A percentile compares a stretch with the other conserved stretches of the same genome.
Conservation (phyloP, 108 stramenopile genomes). For the Schizochytrium sp. region DNA sequence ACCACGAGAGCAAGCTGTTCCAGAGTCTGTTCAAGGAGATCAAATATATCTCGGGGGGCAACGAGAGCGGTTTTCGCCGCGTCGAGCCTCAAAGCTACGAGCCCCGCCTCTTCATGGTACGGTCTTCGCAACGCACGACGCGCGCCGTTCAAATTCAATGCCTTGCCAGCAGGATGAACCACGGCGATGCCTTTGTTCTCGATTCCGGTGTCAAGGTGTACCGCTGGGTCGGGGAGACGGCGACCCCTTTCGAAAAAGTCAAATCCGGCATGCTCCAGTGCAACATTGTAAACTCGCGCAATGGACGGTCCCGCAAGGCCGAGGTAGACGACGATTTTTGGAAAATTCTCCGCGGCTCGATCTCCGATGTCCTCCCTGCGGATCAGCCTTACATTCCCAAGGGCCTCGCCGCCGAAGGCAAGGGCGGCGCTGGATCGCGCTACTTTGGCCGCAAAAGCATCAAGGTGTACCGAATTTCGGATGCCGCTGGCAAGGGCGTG, state of each 20-base stretch:
- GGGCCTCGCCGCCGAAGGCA: neutral
- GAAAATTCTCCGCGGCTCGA: slow-evolving; percentile 64
- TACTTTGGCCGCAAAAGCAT: slow-evolving; percentile 29
- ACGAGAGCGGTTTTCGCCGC: slow-evolving; percentile 69
- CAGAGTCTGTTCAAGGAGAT: slow-evolving; percentile 43
- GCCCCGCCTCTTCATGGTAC: slow-evolving; percentile 47
- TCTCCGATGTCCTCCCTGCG: slow-evolving; percentile 36
- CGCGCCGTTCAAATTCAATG: slow-evolving; percentile 56
- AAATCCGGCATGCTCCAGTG: slow-evolving; percentile 52
- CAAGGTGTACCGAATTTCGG: slow-evolving; percentile 24
- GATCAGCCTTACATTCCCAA: slow-evolving; percentile 15
- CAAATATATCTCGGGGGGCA: slow-evolving; percentile 69
- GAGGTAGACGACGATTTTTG: slow-evolving; percentile 63
- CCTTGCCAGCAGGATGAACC: slow-evolving; percentile 50
- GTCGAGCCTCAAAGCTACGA: slow-evolving; percentile 52
- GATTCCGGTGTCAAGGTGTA: slow-evolving; percentile 66
- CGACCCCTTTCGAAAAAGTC: slow-evolving; percentile 55
- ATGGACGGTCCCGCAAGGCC: slow-evolving; percentile 35
- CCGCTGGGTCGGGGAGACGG: slow-evolving; percentile 54
- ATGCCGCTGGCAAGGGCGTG: slow-evolving; percentile 33
- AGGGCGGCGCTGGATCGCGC: neutral
- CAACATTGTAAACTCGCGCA: slow-evolving; percentile 55
- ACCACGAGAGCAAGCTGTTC: slow-evolving; percentile 65
- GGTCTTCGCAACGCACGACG: slow-evolving; percentile 42
- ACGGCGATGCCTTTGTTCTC: slow-evolving; percentile 76